Percentiles rank a stretch among this genome's conserved stretches.
phyloP scores from a whole-genome alignment of 2,329 filamentous ascomycete species.

The Botrytis galanthina region DNA sequence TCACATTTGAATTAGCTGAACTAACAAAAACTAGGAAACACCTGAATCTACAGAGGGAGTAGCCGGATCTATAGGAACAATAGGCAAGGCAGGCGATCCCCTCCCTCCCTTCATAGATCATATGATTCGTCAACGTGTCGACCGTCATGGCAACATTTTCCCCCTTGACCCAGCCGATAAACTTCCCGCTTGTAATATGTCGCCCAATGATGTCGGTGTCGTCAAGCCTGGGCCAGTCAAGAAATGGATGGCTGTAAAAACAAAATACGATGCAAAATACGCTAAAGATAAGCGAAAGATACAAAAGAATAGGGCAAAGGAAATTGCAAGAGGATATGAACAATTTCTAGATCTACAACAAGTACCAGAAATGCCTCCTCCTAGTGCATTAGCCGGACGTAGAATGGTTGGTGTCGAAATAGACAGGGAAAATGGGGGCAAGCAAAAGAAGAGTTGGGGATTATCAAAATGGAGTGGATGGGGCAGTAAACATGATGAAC shows the following conservation, averaged over 20 bases:
- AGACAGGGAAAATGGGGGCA: constrained; percentile 49
- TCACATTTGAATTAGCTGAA: not conserved
- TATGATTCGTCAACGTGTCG: constrained; percentile 90
- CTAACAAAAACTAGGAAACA: constrained; percentile 21
- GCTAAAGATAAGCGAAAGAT: constrained; percentile 66
- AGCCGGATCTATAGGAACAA: constrained; percentile 27
- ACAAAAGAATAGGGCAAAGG: constrained; percentile 69
- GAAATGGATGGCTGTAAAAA: constrained; percentile 78
- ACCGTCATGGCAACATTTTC: constrained; percentile 71
- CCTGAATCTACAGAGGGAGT: not conserved
- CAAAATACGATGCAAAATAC: constrained; percentile 71
- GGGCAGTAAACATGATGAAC: constrained; percentile 86
- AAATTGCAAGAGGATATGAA: constrained; percentile 70
- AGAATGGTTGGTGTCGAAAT: constrained; percentile 50
- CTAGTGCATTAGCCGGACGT: constrained; percentile 76
- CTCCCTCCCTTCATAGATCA: constrained; percentile 76
- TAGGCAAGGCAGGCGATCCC: constrained; percentile 85
- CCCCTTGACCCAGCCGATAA: constrained; percentile 63
- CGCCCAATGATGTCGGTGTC: constrained; percentile 66
- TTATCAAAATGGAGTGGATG: constrained; percentile 82
- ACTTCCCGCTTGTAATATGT: constrained; percentile 63
- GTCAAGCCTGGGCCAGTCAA: constrained; percentile 76
- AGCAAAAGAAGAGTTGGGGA: constrained; percentile 64
- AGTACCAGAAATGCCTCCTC: constrained; percentile 71
- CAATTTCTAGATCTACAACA: constrained; percentile 55